Percentiles rank a stretch among this genome's conserved stretches.
These are phyloP conservation scores for Lojkania enalia DNA, from an alignment of 2,329 filamentous ascomycete species.

Conservation along the genomic window DNA sequence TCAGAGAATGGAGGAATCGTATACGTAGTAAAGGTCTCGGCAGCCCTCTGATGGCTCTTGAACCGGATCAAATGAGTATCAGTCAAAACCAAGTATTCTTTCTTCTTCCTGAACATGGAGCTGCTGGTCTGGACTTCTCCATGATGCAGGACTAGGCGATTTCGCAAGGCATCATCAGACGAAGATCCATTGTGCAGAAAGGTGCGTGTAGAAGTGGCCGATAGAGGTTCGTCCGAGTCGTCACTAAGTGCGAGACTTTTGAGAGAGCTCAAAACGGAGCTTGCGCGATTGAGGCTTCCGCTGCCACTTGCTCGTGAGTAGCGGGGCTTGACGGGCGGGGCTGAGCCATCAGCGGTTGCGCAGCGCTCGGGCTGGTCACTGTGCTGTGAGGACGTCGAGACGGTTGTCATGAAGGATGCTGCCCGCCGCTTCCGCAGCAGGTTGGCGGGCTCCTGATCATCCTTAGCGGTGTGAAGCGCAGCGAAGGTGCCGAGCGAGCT, in stretches of 20 bases:
- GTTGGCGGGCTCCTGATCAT: constrained; percentile 41
- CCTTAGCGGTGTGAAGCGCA: constrained; percentile 29
- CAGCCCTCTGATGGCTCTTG: constrained; percentile 68
- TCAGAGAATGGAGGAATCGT: constrained; percentile 4
- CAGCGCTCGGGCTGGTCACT: neutral
- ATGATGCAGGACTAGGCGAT: constrained; percentile 61
- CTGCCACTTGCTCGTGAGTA: constrained; percentile 25
- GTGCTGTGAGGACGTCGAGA: constrained; percentile 28
- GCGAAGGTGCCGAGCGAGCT: constrained; percentile 37
- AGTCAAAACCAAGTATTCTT: constrained; percentile 71
- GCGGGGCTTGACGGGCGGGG: constrained; percentile 12
- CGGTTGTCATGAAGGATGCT: constrained; percentile 39
- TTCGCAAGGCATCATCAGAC: constrained; percentile 43
- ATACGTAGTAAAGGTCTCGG: constrained; percentile 61
- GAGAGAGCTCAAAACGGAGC: constrained; percentile 63
- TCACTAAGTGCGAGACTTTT: constrained; percentile 56
- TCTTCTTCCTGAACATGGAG: constrained; percentile 72
- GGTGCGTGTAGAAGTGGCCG: constrained; percentile 54
- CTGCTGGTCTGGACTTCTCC: constrained; percentile 72
- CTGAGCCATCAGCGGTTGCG: constrained; percentile 6
- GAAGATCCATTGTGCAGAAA: constrained; percentile 53
- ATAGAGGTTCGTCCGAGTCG: constrained; percentile 56
- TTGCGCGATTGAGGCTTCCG: constrained; percentile 31
- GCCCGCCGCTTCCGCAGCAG: constrained; percentile 45
- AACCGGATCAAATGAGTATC: constrained; percentile 69